These are phyloP conservation scores for Starmerella apicola DNA, from an alignment of 805 yeast species.

Conservation along the genomic window DNA sequence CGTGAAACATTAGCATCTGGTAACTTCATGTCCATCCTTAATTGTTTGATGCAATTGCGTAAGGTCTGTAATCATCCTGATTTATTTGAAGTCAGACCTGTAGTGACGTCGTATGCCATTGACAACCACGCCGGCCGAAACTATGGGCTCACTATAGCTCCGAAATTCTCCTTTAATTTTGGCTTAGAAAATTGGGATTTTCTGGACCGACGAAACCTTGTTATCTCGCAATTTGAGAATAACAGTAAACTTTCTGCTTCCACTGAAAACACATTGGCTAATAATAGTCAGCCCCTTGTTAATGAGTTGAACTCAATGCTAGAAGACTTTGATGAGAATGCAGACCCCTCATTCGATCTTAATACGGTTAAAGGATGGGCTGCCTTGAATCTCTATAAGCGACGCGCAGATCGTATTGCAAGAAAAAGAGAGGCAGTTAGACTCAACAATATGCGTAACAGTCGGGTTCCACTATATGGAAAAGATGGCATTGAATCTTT, in stretches of 20 bases:
- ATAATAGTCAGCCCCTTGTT: conserved; percentile 1
- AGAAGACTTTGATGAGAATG: conserved; percentile 7
- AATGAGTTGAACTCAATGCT: background rate
- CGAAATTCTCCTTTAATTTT: conserved; percentile 16
- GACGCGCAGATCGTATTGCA: conserved; percentile 41
- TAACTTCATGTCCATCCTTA: conserved; percentile 84
- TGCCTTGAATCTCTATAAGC: conserved; percentile 40
- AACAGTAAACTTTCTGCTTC: conserved; percentile 12
- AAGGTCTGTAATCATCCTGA: conserved; percentile 96
- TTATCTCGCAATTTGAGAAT: conserved; percentile 38
- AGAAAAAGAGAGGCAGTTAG: conserved; percentile 45
- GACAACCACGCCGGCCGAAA: conserved; percentile 46
- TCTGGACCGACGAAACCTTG: conserved; percentile 47
- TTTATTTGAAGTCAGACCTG: conserved; percentile 88
- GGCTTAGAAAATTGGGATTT: background rate
- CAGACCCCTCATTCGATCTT: conserved; percentile 24
- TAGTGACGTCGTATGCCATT: conserved; percentile 77
- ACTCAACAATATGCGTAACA: conserved; percentile 54
- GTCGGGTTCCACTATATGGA: conserved; percentile 57
- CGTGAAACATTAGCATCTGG: conserved; percentile 88
- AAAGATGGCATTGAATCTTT: conserved; percentile 34
- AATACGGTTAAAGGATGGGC: conserved; percentile 40
- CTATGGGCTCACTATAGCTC: conserved; percentile 25
- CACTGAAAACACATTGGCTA: background rate
- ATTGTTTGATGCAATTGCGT: conserved; percentile 93